Evolutionary conservation across 139 green algal species (phyloP).

Genomic region (Tetradesmus obliquus): DNA sequence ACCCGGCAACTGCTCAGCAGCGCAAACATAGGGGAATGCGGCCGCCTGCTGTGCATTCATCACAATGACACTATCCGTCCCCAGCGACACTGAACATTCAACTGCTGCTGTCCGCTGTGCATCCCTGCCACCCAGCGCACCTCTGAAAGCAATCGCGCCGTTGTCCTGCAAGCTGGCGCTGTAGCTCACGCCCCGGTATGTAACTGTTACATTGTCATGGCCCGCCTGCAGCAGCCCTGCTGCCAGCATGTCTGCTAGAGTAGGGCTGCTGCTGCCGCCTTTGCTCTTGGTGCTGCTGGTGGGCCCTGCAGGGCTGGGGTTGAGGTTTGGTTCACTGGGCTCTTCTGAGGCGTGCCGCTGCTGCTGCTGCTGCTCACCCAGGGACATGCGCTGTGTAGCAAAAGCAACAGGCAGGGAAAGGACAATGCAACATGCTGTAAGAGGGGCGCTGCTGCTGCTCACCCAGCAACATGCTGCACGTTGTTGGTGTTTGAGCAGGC

Average conservation of each 20-base stretch:
- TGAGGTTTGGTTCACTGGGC: not conserved
- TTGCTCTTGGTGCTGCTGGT: constrained; percentile 34
- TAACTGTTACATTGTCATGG: constrained; percentile 57
- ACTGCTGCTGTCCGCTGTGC: not conserved
- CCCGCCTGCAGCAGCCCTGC: constrained; percentile 58
- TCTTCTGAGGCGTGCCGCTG: constrained; percentile 14
- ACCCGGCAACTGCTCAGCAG: too few relatives aligned
- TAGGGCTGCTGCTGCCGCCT: constrained; percentile 27
- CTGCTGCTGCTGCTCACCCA: constrained; percentile 4
- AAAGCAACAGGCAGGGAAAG: not conserved
- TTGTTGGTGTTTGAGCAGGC: too few relatives aligned
- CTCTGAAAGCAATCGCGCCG: constrained; percentile 66
- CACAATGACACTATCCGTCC: too few relatives aligned
- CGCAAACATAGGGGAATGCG: too few relatives aligned
- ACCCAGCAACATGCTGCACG: not conserved
- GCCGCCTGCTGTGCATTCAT: too few relatives aligned
- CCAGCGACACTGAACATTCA: too few relatives aligned
- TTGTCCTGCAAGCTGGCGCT: constrained; percentile 54
- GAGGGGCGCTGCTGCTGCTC: not conserved
- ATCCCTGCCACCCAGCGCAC: constrained; percentile 22
- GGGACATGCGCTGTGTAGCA: not conserved
- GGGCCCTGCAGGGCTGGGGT: constrained; percentile 28
- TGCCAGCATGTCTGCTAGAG: constrained; percentile 60
- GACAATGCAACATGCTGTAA: not conserved
- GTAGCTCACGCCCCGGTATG: constrained; percentile 66